Conservation (phyloP, 805 yeast genomes). For the Candida arabinofermentans region DNA sequence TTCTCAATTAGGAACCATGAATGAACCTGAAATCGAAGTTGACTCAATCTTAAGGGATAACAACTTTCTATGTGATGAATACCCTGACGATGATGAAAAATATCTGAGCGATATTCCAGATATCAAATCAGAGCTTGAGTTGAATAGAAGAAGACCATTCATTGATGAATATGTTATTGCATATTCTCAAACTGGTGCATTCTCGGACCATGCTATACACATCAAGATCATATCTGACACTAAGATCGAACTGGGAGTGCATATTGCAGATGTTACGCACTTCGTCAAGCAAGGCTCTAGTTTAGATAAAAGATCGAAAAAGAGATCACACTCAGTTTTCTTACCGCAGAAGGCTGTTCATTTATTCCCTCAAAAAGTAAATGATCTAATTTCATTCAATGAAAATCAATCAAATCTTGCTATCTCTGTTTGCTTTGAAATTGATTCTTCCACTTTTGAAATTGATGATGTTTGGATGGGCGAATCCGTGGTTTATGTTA, state of each 20-base stretch:
- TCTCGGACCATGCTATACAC: slow-evolving; percentile 78
- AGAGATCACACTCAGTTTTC: slow-evolving; percentile 84
- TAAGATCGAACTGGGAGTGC: slow-evolving; percentile 79
- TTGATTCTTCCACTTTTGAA: slow-evolving; percentile 68
- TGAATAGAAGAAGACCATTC: slow-evolving; percentile 47
- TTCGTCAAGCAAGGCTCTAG: slow-evolving; percentile 68
- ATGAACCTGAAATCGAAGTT: slow-evolving; percentile 72
- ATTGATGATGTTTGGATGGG: slow-evolving; percentile 73
- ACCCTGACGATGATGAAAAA: slow-evolving; percentile 41
- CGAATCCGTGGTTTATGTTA: slow-evolving; percentile 66
- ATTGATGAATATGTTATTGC: slow-evolving; percentile 60
- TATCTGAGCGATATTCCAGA: slow-evolving; percentile 38
- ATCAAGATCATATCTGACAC: slow-evolving; percentile 59
- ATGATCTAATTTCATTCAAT: slow-evolving; percentile 55
- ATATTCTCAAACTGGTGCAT: slow-evolving; percentile 50
- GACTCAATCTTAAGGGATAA: slow-evolving; percentile 87
- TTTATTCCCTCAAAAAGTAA: slow-evolving; percentile 64
- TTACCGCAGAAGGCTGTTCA: slow-evolving; percentile 72
- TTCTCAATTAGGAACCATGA: slow-evolving; percentile 78
- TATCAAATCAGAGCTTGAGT: slow-evolving; percentile 29
- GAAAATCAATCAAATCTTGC: slow-evolving; percentile 61
- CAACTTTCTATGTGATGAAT: slow-evolving; percentile 78
- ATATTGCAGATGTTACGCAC: slow-evolving; percentile 74
- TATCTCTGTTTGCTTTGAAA: slow-evolving; percentile 72
- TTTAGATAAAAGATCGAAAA: slow-evolving; percentile 84